These are phyloP conservation scores for Aeschynomene evenia DNA, from an alignment of 306 rosid genomes.

Conservation along the genomic window DNA sequence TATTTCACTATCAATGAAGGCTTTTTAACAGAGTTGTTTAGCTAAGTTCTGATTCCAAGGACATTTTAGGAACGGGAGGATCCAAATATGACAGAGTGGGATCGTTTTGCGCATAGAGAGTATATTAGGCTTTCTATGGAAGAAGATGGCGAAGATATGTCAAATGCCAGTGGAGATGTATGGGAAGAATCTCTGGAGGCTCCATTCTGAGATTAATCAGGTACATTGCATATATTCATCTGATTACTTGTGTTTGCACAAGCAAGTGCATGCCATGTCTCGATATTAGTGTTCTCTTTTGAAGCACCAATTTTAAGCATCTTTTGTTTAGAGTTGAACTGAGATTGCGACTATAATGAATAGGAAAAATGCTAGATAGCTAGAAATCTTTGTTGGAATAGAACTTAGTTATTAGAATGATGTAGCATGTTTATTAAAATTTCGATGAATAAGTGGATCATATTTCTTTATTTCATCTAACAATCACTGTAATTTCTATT, in stretches of 20 bases:
- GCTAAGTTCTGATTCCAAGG: conserved; percentile 34
- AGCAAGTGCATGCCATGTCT: conserved; percentile 9
- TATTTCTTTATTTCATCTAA: no score
- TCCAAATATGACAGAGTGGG: conserved; percentile 99
- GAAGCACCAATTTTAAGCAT: background rate
- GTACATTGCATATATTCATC: conserved; percentile 34
- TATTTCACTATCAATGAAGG: conserved; percentile 7
- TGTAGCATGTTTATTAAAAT: no score
- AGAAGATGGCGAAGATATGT: conserved; percentile 99
- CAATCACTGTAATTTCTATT: no score
- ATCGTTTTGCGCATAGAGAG: conserved; percentile 98
- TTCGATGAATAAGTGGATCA: no score
- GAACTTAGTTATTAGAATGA: no score
- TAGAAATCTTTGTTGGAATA: no score
- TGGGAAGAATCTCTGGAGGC: conserved; percentile 99
- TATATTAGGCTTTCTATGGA: conserved; percentile 99
- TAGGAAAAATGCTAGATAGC: no score
- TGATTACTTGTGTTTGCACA: background rate
- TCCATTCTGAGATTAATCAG: conserved; percentile 68
- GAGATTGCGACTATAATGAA: background rate
- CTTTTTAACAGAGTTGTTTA: conserved; percentile 19
- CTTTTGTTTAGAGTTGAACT: background rate
- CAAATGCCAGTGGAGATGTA: conserved; percentile 98
- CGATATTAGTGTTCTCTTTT: background rate
- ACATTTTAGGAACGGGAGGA: conserved; percentile 90